phyloP scores from a whole-genome alignment of 176 grass and related monocot species.

The Cenchrus purpureus region DNA sequence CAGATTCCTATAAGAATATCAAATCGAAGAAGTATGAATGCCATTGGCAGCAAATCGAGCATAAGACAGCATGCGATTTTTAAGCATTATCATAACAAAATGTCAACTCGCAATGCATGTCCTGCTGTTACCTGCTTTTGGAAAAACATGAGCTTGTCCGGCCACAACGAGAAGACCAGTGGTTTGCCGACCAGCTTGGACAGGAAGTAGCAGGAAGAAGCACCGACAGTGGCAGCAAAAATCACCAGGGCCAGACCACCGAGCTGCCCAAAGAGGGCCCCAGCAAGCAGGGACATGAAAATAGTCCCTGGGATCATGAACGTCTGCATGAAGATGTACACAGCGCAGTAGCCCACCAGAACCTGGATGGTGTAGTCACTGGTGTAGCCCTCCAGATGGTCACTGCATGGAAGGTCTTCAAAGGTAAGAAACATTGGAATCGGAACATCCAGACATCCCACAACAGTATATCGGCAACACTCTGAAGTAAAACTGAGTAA shows the following conservation, averaged over 20 bases:
- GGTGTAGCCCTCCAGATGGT: slow-evolving; percentile 87
- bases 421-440: not conserved
- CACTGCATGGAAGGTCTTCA: slow-evolving; percentile 47
- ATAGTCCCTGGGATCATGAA: slow-evolving; percentile 99
- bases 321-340: slow-evolving; percentile 99
- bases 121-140: slow-evolving; percentile 72
- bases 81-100: not conserved
- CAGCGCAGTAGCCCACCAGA: slow-evolving; percentile 77
- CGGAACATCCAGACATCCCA: not conserved
- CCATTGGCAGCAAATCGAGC: not conserved
- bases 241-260: slow-evolving; percentile 80
- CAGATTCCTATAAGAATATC: not conserved
- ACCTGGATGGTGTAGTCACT: slow-evolving; percentile 97
- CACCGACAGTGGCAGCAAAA: slow-evolving; percentile 93
- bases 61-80: not conserved
- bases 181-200: slow-evolving; percentile 87
- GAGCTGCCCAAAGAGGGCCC: slow-evolving; percentile 82
- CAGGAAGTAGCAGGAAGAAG: slow-evolving; percentile 97
- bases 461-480: not conserved
- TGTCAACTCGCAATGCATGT: not conserved
- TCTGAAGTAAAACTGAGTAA: not conserved
- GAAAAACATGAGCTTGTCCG: slow-evolving; percentile 92
- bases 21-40: not conserved
- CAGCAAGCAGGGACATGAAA: slow-evolving; percentile 95
- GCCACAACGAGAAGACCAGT: slow-evolving; percentile 84